Evolutionary conservation across 2,329 filamentous ascomycete genomes (phyloP).

Genomic region (Hymenoscyphus repandus): DNA sequence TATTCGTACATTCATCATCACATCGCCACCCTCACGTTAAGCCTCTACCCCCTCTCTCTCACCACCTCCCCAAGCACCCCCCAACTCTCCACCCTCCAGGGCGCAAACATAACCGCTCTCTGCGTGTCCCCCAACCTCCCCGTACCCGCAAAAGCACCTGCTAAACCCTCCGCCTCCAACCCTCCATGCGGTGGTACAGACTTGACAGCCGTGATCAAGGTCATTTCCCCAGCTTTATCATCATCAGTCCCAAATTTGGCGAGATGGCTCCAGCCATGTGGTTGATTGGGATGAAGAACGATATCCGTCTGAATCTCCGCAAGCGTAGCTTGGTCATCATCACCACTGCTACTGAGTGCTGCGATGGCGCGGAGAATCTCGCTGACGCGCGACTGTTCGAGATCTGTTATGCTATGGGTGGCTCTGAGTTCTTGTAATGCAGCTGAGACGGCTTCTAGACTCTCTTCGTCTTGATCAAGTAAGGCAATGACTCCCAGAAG

Average conservation of each 20-base stretch:
- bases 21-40: neutral
- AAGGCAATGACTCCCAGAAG: constrained; percentile 81
- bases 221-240: constrained; percentile 63
- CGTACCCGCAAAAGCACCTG: constrained; percentile 68
- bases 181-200: constrained; percentile 67
- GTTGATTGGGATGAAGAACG: constrained; percentile 73
- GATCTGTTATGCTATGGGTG: constrained; percentile 54
- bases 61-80: constrained; percentile 18
- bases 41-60: neutral
- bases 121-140: constrained; percentile 69
- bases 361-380: constrained; percentile 73
- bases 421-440: constrained; percentile 72
- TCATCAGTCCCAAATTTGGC: constrained; percentile 53
- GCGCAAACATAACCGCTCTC: constrained; percentile 71
- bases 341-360: constrained; percentile 44
- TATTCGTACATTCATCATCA: too few relatives aligned
- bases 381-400: constrained; percentile 65
- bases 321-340: constrained; percentile 46
- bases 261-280: constrained; percentile 76
- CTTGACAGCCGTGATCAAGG: constrained; percentile 70
- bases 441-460: constrained; percentile 71
- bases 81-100: constrained; percentile 52
- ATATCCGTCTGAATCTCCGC: constrained; percentile 69
- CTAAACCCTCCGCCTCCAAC: constrained; percentile 64
- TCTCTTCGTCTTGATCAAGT: constrained; percentile 73